These are phyloP conservation scores for Psilocybe sp. DNA, from an alignment of 768 basidiomycete genomes.

Conservation along the genomic window DNA sequence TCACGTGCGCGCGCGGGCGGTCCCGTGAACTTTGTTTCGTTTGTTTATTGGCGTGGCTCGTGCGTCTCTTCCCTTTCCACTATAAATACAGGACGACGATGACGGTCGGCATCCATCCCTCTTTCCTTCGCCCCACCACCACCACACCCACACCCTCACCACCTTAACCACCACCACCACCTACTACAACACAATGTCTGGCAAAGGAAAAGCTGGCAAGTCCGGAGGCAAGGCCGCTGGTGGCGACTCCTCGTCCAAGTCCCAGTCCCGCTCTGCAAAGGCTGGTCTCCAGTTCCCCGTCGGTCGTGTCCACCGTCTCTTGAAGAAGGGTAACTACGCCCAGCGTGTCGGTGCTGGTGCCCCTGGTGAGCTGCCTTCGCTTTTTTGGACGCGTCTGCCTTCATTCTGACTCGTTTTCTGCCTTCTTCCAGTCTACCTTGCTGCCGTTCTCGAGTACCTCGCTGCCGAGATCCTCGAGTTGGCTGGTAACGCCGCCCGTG, in stretches of 20 bases:
- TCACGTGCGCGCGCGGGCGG: slow-evolving; percentile 34
- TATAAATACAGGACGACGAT: slow-evolving; percentile 37
- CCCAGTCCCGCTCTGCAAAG: slow-evolving; percentile 75
- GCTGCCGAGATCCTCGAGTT: slow-evolving; percentile 93
- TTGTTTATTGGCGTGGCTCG: slow-evolving; percentile 31
- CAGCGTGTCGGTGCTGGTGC: slow-evolving; percentile 90
- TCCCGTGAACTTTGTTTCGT: slow-evolving; percentile 46
- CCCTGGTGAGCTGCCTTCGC: slow-evolving; percentile 48
- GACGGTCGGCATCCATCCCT: slow-evolving; percentile 15
- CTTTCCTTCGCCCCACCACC: slow-evolving; percentile 19
- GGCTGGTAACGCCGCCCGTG: slow-evolving; percentile 83
- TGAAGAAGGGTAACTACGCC: slow-evolving; percentile 89
- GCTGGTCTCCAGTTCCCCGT: slow-evolving; percentile 86
- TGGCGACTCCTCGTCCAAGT: slow-evolving; percentile 66
- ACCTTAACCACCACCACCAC: slow-evolving; percentile 19
- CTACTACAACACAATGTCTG: slow-evolving; percentile 38
- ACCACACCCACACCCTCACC: slow-evolving; percentile 10
- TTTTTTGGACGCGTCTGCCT: background rate
- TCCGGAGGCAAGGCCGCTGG: slow-evolving; percentile 57
- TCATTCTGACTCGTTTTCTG: slow-evolving; percentile 23
- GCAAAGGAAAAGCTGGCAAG: slow-evolving; percentile 39
- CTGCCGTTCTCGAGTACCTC: slow-evolving; percentile 89
- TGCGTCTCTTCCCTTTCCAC: slow-evolving; percentile 18
- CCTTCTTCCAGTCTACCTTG: slow-evolving; percentile 72
- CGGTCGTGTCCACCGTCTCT: slow-evolving; percentile 88